phyloP scores from a whole-genome alignment of 805 yeast genomes.

The Jamesozyma piceae region DNA sequence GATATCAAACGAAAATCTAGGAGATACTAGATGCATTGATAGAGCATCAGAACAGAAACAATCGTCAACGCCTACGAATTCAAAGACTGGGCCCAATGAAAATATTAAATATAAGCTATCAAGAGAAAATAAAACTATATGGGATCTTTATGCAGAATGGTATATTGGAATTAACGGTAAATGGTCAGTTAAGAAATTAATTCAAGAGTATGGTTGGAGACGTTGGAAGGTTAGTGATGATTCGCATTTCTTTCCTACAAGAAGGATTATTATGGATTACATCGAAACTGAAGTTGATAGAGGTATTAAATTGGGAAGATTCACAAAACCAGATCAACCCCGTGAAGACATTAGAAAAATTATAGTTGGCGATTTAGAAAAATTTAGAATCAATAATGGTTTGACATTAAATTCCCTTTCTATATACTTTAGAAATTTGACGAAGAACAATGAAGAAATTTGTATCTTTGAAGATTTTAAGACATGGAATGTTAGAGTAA shows the following conservation, averaged over 20 bases:
- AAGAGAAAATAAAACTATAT: conserved; percentile 31
- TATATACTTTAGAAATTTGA: conserved; percentile 26
- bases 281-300: conserved; percentile 30
- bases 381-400: conserved; percentile 28
- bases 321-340: conserved; percentile 21
- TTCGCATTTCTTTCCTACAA: conserved; percentile 33
- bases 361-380: conserved; percentile 29
- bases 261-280: conserved; percentile 32
- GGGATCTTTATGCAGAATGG: conserved; percentile 34
- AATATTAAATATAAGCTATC: conserved; percentile 30
- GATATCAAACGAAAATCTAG: not conserved
- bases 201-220: conserved; percentile 30
- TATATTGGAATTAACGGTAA: conserved; percentile 30
- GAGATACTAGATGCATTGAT: not conserved
- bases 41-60: not conserved
- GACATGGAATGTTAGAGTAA: conserved; percentile 25
- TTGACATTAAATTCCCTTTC: conserved; percentile 29
- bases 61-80: not conserved
- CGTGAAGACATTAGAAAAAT: conserved; percentile 28
- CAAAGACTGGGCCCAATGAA: conserved; percentile 17
- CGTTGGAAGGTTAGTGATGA: conserved; percentile 33
- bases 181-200: conserved; percentile 25
- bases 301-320: conserved; percentile 28
- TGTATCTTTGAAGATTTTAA: conserved; percentile 27
- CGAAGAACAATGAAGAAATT: conserved; percentile 23